Conservation (phyloP, 352 stramenopile genomes). For the Globisporangium acanthophoron region DNA sequence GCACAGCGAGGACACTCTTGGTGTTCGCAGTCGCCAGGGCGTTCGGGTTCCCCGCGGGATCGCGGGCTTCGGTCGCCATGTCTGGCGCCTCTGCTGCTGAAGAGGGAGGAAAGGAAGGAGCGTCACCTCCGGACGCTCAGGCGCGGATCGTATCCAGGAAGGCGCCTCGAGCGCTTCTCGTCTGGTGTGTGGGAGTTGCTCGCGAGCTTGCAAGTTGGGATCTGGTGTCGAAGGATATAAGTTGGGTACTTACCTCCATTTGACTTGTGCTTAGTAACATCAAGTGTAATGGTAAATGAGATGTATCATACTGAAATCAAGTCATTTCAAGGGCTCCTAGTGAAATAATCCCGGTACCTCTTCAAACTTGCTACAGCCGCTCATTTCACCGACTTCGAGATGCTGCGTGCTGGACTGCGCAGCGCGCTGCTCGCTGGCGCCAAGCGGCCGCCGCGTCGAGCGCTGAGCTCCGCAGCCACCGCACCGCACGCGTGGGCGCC, state of each 20-base stretch:
- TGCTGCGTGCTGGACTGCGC: slow-evolving; percentile 12
- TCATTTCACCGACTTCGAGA: neutral
- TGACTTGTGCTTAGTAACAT: neutral
- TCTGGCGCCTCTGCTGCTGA: neutral
- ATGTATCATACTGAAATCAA: too few species aligned
- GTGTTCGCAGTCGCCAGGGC: too few species aligned
- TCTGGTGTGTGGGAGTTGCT: neutral
- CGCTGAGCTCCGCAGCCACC: slow-evolving; percentile 5
- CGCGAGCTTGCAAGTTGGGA: too few species aligned
- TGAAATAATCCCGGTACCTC: neutral
- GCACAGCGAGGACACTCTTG: too few species aligned
- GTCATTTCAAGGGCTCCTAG: neutral
- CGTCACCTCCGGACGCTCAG: too few species aligned
- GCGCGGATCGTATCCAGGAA: too few species aligned
- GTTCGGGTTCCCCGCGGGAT: too few species aligned
- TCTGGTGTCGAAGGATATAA: too few species aligned
- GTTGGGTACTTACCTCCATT: neutral
- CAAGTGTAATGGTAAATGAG: too few species aligned
- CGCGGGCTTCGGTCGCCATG: neutral
- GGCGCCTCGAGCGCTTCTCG: neutral
- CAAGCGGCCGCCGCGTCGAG: slow-evolving; percentile 14
- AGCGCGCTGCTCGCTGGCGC: slow-evolving; percentile 6
- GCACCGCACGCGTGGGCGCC: slow-evolving; percentile 30
- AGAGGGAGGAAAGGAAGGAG: neutral
- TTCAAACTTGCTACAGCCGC: neutral